Evolutionary conservation across 352 stramenopile genomes (phyloP).

Genomic region (Phytophthora pisi): DNA sequence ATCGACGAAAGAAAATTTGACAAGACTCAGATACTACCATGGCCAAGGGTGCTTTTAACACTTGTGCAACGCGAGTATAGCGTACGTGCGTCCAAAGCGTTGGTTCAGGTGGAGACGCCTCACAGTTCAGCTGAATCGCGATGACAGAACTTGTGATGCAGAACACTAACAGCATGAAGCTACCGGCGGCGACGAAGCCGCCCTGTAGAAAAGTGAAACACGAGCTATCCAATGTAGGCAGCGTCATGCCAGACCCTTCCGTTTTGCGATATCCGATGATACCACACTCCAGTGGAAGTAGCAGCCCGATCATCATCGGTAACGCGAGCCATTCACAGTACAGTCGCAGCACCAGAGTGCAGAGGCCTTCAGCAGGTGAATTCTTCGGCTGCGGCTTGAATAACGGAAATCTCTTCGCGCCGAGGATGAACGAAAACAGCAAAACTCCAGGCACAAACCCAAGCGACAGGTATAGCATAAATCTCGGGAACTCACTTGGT

Average conservation of each 20-base stretch:
- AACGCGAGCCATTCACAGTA: slow-evolving; percentile 64
- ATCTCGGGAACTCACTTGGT: slow-evolving; percentile 36
- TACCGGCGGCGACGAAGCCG: slow-evolving; percentile 35
- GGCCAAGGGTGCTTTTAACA: slow-evolving; percentile 51
- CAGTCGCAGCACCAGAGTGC: slow-evolving; percentile 50
- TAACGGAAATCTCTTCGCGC: slow-evolving; percentile 57
- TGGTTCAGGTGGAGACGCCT: slow-evolving; percentile 51
- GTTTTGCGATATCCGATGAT: slow-evolving; percentile 50
- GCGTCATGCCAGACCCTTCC: slow-evolving; percentile 13
- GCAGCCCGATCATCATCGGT: slow-evolving; percentile 52
- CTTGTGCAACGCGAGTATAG: slow-evolving; percentile 45
- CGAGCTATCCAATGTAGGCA: slow-evolving; percentile 31
- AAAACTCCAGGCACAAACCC: slow-evolving; percentile 47
- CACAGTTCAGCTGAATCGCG: slow-evolving; percentile 65
- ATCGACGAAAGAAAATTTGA: background rate
- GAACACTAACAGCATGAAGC: slow-evolving; percentile 34
- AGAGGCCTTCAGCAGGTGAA: slow-evolving; percentile 53
- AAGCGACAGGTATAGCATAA: slow-evolving; percentile 48
- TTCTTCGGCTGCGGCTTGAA: slow-evolving; percentile 66
- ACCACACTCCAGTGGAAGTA: slow-evolving; percentile 60
- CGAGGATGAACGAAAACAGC: slow-evolving; percentile 37
- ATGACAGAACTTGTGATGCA: slow-evolving; percentile 40
- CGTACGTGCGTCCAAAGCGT: slow-evolving; percentile 67
- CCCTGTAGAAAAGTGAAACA: slow-evolving; percentile 51
- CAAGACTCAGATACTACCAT: slow-evolving; percentile 38